Conservation (phyloP, 345 rosid genomes). For the Reutealis trisperma region DNA sequence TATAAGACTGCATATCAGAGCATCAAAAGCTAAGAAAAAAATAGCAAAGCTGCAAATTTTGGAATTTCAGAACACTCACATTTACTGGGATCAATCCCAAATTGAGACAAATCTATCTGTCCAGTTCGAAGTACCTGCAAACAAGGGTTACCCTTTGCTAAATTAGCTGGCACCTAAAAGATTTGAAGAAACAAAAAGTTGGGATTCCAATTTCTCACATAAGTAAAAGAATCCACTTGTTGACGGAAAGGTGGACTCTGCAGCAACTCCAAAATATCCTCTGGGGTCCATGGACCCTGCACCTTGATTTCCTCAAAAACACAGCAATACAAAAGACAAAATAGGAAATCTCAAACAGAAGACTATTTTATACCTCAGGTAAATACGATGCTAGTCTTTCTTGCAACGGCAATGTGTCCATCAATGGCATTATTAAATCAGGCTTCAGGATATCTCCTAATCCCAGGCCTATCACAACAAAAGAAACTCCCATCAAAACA, state of each 20-base stretch:
- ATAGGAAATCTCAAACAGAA: neutral
- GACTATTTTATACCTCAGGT: constrained; percentile 67
- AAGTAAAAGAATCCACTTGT: constrained; percentile 95
- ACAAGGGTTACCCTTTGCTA: constrained; percentile 6
- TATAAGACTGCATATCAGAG: neutral
- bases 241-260: constrained; percentile 96
- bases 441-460: constrained; percentile 89
- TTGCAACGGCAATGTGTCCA: constrained; percentile 63
- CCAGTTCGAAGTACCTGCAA: constrained; percentile 90
- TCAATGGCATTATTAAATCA: constrained; percentile 87
- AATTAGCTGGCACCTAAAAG: neutral
- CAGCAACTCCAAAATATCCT: constrained; percentile 78
- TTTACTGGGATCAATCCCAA: constrained; percentile 88
- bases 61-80: constrained; percentile 49
- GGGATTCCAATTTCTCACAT: constrained; percentile 50
- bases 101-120: constrained; percentile 90
- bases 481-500: neutral
- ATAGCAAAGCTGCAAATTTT: neutral
- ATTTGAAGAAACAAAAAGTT: constrained; percentile 9
- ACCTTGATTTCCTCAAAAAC: constrained; percentile 27
- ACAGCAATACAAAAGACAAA: constrained; percentile 1
- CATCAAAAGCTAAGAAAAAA: neutral
- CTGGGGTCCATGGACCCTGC: constrained; percentile 76
- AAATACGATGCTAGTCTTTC: constrained; percentile 66
- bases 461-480: constrained; percentile 57